Base-by-base conservation (phyloP, 2,329 filamentous ascomycete genomes). In the Bipolaris zeicola region DNA sequence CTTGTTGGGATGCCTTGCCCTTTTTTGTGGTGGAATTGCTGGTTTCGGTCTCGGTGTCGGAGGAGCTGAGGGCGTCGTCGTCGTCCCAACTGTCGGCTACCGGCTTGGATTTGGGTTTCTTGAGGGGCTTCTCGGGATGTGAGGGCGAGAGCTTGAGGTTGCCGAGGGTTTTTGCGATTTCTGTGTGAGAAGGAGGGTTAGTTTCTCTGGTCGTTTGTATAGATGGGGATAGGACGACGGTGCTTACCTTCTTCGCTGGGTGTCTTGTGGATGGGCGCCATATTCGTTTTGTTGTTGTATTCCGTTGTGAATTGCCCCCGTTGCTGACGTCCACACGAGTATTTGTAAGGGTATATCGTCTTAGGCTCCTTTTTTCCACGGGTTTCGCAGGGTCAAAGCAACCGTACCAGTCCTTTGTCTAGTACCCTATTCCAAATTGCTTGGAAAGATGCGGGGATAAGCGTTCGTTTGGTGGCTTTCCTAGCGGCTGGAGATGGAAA, bases 71-170 rank as follows among this genome's bases (percentile, higher is more conserved):
- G 53, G 90, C 90, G 67, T 95, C 89, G 77, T 95, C 89, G 77
- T 95, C 89, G 76, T 92, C 89, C 90, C 90, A 93, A 41, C 88
- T 91, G 62, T 92, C 90, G 50, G 83, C 85, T 18, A 89, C 79
- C 16, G 76, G 67, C 45, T 68, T 69, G 51, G 68, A 63, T 58
- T 78, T 77, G 36, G 64, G 67, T 53, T 74, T 74, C 42, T 69
- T 59, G 3, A 67, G 61, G 33, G 67, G 62, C 54, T 70, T 74
- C 31, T 68, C 64, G 39, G 69, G 77, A 31, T 62, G 50, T 54
- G 65, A 72, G 52, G 73, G 69, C 48, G 66, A 69, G 61, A 77
- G 66, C 46, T 75, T 62, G 52, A 77, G 74, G 52, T 71, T 67
- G 2, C 69, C 65, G 64, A 78, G 75, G 14, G 75, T 74, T 42